A percentile compares a stretch with the other conserved stretches of the same genome.
These are phyloP conservation scores for Berkeleyomyces basicola DNA, from an alignment of 2,329 filamentous ascomycete species.

Conservation along the genomic window DNA sequence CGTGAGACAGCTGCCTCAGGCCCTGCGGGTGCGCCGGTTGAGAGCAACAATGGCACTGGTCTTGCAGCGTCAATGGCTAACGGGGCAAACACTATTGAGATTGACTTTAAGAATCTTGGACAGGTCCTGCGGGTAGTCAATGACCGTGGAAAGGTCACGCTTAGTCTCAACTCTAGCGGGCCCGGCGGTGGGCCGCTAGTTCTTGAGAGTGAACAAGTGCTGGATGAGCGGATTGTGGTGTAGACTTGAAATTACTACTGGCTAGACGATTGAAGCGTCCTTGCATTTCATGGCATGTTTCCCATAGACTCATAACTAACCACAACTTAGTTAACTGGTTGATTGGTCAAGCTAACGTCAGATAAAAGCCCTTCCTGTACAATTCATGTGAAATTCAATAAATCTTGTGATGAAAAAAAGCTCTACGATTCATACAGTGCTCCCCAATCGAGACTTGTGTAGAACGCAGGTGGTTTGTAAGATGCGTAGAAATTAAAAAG, in stretches of 20 bases:
- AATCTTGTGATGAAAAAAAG: too few relatives aligned
- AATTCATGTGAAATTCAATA: too few relatives aligned
- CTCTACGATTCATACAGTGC: too few relatives aligned
- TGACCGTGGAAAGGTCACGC: slow-evolving; percentile 54
- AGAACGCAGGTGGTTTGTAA: too few relatives aligned
- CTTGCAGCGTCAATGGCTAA: slow-evolving; percentile 17
- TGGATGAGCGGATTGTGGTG: not conserved
- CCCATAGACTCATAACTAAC: not conserved
- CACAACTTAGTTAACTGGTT: too few relatives aligned
- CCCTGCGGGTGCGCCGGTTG: slow-evolving; percentile 18
- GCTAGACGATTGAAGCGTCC: not conserved
- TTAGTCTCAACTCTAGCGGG: slow-evolving; percentile 53
- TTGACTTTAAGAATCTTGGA: slow-evolving; percentile 62
- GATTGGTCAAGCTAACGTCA: too few relatives aligned
- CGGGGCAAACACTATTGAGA: slow-evolving; percentile 41
- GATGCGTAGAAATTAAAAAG: too few relatives aligned
- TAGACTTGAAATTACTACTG: not conserved
- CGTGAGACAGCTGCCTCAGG: slow-evolving; percentile 35
- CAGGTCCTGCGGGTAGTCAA: slow-evolving; percentile 61
- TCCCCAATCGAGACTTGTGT: too few relatives aligned
- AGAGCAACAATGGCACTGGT: slow-evolving; percentile 24
- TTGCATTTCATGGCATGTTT: too few relatives aligned
- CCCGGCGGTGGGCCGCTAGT: slow-evolving; percentile 49
- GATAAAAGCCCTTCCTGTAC: too few relatives aligned
- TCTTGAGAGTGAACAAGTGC: slow-evolving; percentile 38